Evolutionary conservation across 2,329 filamentous ascomycete genomes (phyloP).

Genomic region (Fusarium equiseti): DNA sequence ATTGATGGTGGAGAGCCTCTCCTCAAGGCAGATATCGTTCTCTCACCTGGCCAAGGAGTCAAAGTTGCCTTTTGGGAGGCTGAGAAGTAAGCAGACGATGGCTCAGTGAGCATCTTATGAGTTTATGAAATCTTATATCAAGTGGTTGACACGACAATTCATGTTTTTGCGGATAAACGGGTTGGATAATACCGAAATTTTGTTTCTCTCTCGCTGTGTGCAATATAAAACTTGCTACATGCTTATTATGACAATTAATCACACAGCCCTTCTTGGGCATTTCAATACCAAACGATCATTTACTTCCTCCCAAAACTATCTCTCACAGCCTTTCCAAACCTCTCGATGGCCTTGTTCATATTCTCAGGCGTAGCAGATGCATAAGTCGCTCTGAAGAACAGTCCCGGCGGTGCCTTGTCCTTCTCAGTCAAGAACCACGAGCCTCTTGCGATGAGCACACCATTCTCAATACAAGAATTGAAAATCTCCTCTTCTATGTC

Average conservation of each 20-base stretch:
- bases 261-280: not conserved
- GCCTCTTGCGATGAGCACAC: slow-evolving; percentile 84
- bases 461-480: slow-evolving; percentile 77
- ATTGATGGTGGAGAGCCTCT: slow-evolving; percentile 66
- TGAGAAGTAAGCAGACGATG: slow-evolving; percentile 40
- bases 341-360: slow-evolving; percentile 77
- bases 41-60: slow-evolving; percentile 71
- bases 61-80: slow-evolving; percentile 67
- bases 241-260: not conserved
- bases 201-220: not conserved
- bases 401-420: slow-evolving; percentile 67
- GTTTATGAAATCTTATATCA: not conserved
- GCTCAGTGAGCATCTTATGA: not conserved
- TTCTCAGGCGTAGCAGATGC: slow-evolving; percentile 80
- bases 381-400: slow-evolving; percentile 93
- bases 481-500: slow-evolving; percentile 91
- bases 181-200: not conserved
- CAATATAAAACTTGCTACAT: not conserved
- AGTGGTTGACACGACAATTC: not conserved
- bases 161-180: not conserved
- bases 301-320: slow-evolving; percentile 61
- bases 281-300: not conserved
- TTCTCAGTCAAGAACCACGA: slow-evolving; percentile 91
- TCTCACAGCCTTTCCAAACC: slow-evolving; percentile 81
- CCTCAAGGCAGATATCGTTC: slow-evolving; percentile 70